These are phyloP conservation scores for Colletotrichum sp. DNA, from an alignment of 2,329 filamentous ascomycete species.

Conservation along the genomic window DNA sequence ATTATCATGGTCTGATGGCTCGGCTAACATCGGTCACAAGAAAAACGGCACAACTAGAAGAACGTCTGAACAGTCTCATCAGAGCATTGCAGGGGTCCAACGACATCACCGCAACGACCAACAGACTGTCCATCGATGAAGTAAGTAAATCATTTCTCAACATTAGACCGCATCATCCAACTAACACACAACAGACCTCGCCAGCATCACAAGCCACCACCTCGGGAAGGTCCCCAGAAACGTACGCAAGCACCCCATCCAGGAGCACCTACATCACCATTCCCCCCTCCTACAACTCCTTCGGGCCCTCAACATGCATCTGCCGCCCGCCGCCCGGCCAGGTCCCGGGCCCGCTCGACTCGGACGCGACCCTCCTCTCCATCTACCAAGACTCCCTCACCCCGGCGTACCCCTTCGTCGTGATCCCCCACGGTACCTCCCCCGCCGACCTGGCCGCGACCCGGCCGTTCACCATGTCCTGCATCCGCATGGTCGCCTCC, in stretches of 20 bases:
- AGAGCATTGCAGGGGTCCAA: conserved; percentile 50
- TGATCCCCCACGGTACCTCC: conserved; percentile 40
- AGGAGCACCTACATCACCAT: conserved; percentile 32
- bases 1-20: neutral
- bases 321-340: conserved; percentile 47
- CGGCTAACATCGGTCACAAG: conserved; percentile 38
- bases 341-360: conserved; percentile 43
- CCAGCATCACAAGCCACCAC: neutral
- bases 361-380: conserved; percentile 50
- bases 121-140: neutral
- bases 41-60: conserved; percentile 52
- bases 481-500: conserved; percentile 55
- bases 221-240: neutral
- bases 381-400: conserved; percentile 49
- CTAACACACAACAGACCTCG: neutral
- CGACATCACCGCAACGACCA: conserved; percentile 31
- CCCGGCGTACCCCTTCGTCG: conserved; percentile 52
- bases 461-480: conserved; percentile 52
- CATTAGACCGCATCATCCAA: neutral
- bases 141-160: rapidly evolving
- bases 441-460: conserved; percentile 40
- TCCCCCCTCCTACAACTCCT: conserved; percentile 49
- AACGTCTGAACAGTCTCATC: conserved; percentile 54
- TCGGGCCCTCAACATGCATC: conserved; percentile 50
- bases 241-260: neutral